These are phyloP conservation scores for Hortiboletus flavorubellus DNA, from an alignment of 768 basidiomycete species.

Conservation along the genomic window DNA sequence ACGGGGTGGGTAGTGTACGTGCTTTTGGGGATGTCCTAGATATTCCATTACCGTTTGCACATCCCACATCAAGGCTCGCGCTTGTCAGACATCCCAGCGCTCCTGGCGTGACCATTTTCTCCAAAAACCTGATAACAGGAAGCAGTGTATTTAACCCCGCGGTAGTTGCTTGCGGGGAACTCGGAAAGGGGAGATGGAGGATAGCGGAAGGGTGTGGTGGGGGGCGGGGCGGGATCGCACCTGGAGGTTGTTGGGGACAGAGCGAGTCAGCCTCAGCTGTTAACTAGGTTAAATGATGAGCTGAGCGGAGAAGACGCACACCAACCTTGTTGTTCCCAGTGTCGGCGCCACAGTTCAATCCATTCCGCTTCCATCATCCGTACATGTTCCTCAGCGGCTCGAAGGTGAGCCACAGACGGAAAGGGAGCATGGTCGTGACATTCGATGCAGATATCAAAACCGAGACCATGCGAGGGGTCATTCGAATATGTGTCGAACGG, in stretches of 20 bases:
- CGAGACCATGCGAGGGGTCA: conserved; percentile 51
- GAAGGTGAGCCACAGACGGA: conserved; percentile 61
- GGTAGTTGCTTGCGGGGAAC: conserved; percentile 54
- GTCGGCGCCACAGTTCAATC: conserved; percentile 41
- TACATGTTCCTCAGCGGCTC: conserved; percentile 75
- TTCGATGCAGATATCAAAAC: conserved; percentile 86
- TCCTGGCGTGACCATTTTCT: conserved; percentile 56
- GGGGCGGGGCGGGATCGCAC: conserved; percentile 51
- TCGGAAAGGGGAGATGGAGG: conserved; percentile 74
- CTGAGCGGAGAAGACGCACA: background rate
- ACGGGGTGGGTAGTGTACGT: conserved; percentile 13
- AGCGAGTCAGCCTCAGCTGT: conserved; percentile 10
- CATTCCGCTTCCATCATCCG: conserved; percentile 63
- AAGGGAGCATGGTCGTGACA: conserved; percentile 80
- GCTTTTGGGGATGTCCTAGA: conserved; percentile 9
- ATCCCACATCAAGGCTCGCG: background rate
- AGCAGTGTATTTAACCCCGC: conserved; percentile 55
- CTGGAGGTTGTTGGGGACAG: background rate
- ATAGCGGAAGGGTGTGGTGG: conserved; percentile 70
- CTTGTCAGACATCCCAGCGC: conserved; percentile 17
- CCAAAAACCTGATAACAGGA: conserved; percentile 65
- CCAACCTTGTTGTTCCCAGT: conserved; percentile 21
- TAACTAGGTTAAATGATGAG: background rate
- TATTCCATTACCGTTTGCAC: conserved; percentile 1
- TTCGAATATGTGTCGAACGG: conserved; percentile 37